phyloP scores from a whole-genome alignment of 2,329 filamentous ascomycete genomes.

The Proliferodiscus dingleyae region DNA sequence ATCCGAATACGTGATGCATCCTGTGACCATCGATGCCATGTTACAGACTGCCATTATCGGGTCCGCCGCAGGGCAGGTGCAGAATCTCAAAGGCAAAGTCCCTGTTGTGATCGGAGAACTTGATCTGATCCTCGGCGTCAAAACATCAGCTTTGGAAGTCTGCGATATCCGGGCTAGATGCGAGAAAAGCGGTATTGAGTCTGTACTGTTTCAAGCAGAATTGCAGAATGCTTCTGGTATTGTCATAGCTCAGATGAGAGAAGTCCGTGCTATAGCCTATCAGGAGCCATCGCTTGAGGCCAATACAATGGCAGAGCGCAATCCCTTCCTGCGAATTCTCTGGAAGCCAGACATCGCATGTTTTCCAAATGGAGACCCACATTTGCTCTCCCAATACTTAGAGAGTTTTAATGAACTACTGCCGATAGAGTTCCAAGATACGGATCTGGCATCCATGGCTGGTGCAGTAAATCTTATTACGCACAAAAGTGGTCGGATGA shows the following conservation, averaged over 20 bases:
- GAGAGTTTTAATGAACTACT: neutral
- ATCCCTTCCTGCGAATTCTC: conserved; percentile 10
- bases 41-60: conserved; percentile 42
- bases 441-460: conserved; percentile 8
- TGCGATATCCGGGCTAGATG: conserved; percentile 6
- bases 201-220: conserved; percentile 6
- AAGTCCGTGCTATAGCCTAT: conserved; percentile 8
- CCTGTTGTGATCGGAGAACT: conserved; percentile 9
- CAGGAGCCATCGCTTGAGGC: neutral
- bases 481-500: conserved; percentile 2
- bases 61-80: conserved; percentile 10
- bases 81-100: conserved; percentile 8
- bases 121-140: neutral
- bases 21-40: conserved; percentile 51
- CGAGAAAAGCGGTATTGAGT: conserved; percentile 7
- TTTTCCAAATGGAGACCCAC: conserved; percentile 2
- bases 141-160: neutral
- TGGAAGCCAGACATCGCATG: conserved; percentile 13
- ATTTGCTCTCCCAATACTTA: conserved; percentile 2
- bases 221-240: conserved; percentile 2
- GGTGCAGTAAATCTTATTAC: conserved; percentile 5
- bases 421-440: conserved; percentile 1
- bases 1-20: conserved; percentile 42
- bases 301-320: conserved; percentile 2
- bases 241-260: conserved; percentile 4